These are phyloP conservation scores for Mycena indigotica DNA, from an alignment of 768 basidiomycete genomes.

Conservation along the genomic window DNA sequence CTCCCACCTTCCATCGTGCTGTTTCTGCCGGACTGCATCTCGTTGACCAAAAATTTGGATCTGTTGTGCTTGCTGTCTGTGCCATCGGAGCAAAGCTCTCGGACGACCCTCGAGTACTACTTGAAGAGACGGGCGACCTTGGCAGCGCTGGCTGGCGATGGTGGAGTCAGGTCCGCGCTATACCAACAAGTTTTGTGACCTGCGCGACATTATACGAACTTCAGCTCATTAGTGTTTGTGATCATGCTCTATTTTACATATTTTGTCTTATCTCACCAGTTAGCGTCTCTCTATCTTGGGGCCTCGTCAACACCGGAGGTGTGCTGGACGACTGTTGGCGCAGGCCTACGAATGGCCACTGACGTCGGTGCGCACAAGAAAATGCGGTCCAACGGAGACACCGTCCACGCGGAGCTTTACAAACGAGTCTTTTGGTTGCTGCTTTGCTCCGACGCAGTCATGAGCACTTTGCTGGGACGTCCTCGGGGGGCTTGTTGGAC, in stretches of 20 bases:
- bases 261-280: conserved; percentile 34
- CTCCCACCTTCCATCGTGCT: conserved; percentile 43
- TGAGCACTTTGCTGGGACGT: conserved; percentile 43
- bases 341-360: conserved; percentile 44
- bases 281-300: conserved; percentile 38
- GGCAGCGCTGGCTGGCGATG: conserved; percentile 47
- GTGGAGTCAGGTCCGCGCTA: conserved; percentile 41
- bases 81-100: conserved; percentile 49
- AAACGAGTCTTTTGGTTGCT: conserved; percentile 45
- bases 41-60: conserved; percentile 41
- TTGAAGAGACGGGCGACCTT: conserved; percentile 23
- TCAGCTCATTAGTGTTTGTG: conserved; percentile 37
- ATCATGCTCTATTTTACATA: conserved; percentile 16
- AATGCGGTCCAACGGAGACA: conserved; percentile 31
- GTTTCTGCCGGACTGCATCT: conserved; percentile 39
- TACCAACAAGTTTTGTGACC: conserved; percentile 32
- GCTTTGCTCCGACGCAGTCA: conserved; percentile 17
- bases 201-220: background rate
- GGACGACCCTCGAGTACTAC: conserved; percentile 44
- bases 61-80: conserved; percentile 48
- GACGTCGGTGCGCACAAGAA: conserved; percentile 50
- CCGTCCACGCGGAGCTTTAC: conserved; percentile 52
- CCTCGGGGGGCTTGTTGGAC: conserved; percentile 54
- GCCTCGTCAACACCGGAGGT: conserved; percentile 29
- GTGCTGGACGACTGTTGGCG: conserved; percentile 39